Percentiles rank a stretch among this genome's conserved stretches.
These are phyloP conservation scores for Lentinula novae-zelandiae DNA, from an alignment of 1,284 basidiomycete genomes.

Conservation along the genomic window DNA sequence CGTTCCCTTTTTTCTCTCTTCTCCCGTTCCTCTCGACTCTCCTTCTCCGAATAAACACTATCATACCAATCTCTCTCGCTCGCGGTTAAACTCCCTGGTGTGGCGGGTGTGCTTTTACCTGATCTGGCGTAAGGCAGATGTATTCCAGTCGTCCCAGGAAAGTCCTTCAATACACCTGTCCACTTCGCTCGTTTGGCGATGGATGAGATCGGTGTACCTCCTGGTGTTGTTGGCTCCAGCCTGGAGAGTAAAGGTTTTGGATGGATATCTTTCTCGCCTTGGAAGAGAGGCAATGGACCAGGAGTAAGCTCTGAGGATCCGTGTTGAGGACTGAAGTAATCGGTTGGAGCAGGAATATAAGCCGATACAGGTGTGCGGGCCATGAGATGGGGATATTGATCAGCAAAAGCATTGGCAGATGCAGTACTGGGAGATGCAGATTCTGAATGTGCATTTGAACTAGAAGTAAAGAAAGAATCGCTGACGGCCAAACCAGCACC, in stretches of 20 bases:
- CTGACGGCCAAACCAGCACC: neutral
- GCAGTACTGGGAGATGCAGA: neutral
- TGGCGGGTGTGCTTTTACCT: conserved; percentile 26
- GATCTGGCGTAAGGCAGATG: neutral
- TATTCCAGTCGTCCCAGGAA: conserved; percentile 10
- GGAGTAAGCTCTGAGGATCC: neutral
- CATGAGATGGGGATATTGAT: neutral
- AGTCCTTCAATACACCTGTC: conserved; percentile 30
- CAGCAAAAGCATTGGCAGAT: neutral
- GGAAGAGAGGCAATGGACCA: neutral
- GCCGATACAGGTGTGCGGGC: conserved; percentile 8
- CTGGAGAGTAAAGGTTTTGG: neutral
- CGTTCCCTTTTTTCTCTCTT: conserved; percentile 21
- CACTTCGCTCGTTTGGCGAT: conserved; percentile 22
- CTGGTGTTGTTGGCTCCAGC: neutral
- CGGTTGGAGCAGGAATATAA: conserved; percentile 1
- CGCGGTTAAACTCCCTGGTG: conserved; percentile 21
- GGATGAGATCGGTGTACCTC: neutral
- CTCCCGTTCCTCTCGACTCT: conserved; percentile 36
- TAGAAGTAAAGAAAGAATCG: neutral
- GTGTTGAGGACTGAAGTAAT: conserved; percentile 8
- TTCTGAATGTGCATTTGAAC: neutral
- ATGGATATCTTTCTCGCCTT: neutral
- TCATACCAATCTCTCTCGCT: conserved; percentile 16
- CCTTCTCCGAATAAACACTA: neutral